phyloP scores from a whole-genome alignment of 208 protist species.

The Acanthamoeba castellanii region DNA sequence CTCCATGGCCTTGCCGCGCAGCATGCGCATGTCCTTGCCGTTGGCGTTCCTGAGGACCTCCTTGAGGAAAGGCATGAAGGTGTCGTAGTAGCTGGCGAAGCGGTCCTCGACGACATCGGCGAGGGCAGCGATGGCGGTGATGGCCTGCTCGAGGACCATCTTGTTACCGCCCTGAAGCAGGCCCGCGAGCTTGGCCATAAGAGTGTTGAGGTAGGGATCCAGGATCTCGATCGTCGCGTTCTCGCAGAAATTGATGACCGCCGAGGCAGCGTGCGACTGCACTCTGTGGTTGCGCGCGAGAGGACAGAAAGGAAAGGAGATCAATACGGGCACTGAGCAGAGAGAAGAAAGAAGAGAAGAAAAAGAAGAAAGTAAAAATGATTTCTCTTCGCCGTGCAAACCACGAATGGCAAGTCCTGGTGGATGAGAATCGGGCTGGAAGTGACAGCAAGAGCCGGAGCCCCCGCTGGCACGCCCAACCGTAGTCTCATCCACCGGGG shows the following conservation, averaged over 20 bases:
- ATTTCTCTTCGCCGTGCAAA: constrained; percentile 33
- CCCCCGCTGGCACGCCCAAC: background rate
- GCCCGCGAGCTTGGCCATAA: constrained; percentile 81
- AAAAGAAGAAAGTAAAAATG: background rate
- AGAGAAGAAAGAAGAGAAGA: background rate
- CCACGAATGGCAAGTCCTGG: background rate
- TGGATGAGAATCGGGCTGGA: background rate
- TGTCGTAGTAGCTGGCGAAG: constrained; percentile 91
- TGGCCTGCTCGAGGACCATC: constrained; percentile 88
- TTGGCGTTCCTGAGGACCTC: constrained; percentile 83
- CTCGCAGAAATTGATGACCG: constrained; percentile 93
- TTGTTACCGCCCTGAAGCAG: constrained; percentile 79
- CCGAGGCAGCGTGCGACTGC: constrained; percentile 86
- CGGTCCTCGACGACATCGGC: constrained; percentile 86
- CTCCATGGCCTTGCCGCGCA: constrained; percentile 93
- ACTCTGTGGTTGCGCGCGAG: constrained; percentile 78
- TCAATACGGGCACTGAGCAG: background rate
- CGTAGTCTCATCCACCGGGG: background rate
- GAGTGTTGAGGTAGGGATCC: constrained; percentile 75
- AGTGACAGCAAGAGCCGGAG: background rate
- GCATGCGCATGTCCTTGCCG: constrained; percentile 79
- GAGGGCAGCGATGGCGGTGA: constrained; percentile 92
- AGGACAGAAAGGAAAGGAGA: background rate
- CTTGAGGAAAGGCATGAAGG: constrained; percentile 92
- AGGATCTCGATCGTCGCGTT: constrained; percentile 79